A percentile compares a stretch with the other conserved stretches of the same genome.
These are phyloP conservation scores for Ceratocystis huliohia DNA, from an alignment of 2,329 filamentous ascomycete species.

Conservation along the genomic window DNA sequence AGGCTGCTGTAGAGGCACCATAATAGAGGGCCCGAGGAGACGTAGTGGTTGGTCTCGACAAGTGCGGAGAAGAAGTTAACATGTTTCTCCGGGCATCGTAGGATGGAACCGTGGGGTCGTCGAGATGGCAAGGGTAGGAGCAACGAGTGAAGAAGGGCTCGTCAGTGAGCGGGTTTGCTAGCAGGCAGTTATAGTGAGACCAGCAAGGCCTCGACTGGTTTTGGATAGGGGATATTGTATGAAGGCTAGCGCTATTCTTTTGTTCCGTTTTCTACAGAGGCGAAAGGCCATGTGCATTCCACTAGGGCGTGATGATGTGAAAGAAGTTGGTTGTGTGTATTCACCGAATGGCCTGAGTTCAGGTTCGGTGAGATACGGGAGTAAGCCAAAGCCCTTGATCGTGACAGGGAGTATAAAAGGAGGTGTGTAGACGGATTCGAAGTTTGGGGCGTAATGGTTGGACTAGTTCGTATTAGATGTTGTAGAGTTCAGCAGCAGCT, in stretches of 20 bases:
- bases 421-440: neutral
- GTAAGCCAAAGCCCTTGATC: neutral
- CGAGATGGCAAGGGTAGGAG: neutral
- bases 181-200: neutral
- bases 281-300: neutral
- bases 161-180: neutral
- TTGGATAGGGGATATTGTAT: neutral
- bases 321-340: neutral
- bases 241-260: neutral
- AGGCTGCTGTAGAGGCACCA: slow-evolving; percentile 17
- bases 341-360: neutral
- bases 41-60: slow-evolving; percentile 18
- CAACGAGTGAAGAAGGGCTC: neutral
- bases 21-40: slow-evolving; percentile 19
- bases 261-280: neutral
- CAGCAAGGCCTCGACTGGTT: neutral
- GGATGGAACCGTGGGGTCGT: slow-evolving; percentile 1
- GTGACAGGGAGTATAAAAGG: neutral
- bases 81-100: slow-evolving; percentile 20
- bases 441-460: neutral
- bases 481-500: neutral
- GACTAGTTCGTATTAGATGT: slow-evolving; percentile 1
- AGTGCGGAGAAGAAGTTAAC: slow-evolving; percentile 21
- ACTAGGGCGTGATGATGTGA: neutral
- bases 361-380: neutral